These are phyloP conservation scores for Coemansia sp. DNA, from an alignment of 192 early-diverging fungal species.

Conservation along the genomic window DNA sequence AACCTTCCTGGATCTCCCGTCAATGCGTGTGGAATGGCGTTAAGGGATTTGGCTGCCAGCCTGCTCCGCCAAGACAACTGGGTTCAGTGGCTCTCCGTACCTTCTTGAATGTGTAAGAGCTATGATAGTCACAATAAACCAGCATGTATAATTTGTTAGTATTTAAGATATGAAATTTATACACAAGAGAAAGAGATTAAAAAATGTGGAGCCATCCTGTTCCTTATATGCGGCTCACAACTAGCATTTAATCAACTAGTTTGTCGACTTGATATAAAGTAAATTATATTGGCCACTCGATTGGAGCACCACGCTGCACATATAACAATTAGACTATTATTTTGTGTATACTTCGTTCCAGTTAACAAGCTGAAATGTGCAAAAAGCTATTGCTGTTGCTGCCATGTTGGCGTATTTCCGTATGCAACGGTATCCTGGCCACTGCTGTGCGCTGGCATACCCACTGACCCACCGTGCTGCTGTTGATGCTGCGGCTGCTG, in stretches of 20 bases:
- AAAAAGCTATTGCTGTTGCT: neutral
- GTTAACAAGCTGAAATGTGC: neutral
- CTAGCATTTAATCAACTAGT: too few relatives aligned
- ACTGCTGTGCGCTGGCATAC: neutral
- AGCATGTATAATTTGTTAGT: too few relatives aligned
- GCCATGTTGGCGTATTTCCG: neutral
- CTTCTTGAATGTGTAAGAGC: neutral
- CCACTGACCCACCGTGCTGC: neutral
- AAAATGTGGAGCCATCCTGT: too few relatives aligned
- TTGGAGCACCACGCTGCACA: too few relatives aligned
- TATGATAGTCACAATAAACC: too few relatives aligned
- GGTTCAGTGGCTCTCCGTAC: constrained; percentile 26
- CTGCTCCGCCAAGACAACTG: constrained; percentile 33
- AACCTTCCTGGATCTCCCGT: constrained; percentile 58
- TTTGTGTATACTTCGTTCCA: neutral
- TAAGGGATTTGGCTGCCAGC: constrained; percentile 33
- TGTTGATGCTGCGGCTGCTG: constrained; percentile 4
- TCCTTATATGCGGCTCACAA: too few relatives aligned
- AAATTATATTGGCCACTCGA: too few relatives aligned
- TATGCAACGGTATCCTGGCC: neutral
- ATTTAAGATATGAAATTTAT: too few relatives aligned
- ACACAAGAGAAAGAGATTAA: too few relatives aligned
- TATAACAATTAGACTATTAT: too few relatives aligned
- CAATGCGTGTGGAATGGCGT: constrained; percentile 52
- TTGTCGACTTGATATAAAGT: too few relatives aligned